phyloP scores from a whole-genome alignment of 2,329 filamentous ascomycete genomes.

The Hymenoscyphus occultus region DNA sequence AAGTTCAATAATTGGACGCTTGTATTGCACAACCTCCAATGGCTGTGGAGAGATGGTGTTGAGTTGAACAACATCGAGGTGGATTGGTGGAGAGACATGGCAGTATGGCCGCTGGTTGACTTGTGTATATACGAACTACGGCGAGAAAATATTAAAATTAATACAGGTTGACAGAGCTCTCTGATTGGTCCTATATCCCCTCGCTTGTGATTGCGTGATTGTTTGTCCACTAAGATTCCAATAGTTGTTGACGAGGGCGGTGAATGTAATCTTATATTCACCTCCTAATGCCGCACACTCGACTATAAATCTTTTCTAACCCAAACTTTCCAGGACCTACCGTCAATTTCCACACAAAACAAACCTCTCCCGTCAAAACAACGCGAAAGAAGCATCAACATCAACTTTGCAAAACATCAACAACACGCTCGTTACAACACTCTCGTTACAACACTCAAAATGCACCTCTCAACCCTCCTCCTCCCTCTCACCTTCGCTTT shows the following conservation, averaged over 20 bases:
- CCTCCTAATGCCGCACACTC: not conserved
- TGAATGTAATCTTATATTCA: not conserved
- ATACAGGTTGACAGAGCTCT: too few species aligned
- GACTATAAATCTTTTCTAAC: not conserved
- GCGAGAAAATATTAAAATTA: too few species aligned
- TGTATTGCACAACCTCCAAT: too few species aligned
- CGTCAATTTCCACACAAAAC: not conserved
- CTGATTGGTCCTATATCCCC: too few species aligned
- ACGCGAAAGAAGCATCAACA: not conserved
- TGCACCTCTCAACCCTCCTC: not conserved
- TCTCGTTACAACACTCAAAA: not conserved
- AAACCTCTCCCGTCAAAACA: not conserved
- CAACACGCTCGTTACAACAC: not conserved
- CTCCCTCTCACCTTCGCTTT: not conserved
- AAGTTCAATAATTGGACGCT: too few species aligned
- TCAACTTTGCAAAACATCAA: not conserved
- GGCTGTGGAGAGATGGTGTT: too few species aligned
- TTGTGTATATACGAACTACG: too few species aligned
- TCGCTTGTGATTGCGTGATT: not conserved
- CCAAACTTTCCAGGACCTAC: not conserved
- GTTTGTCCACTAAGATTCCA: not conserved
- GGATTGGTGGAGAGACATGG: too few species aligned
- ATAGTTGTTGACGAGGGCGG: not conserved
- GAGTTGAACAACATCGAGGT: too few species aligned
- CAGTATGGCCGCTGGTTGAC: too few species aligned